Base-by-base conservation (phyloP, 768 basidiomycete genomes). In the Tulasnella sp. region DNA sequence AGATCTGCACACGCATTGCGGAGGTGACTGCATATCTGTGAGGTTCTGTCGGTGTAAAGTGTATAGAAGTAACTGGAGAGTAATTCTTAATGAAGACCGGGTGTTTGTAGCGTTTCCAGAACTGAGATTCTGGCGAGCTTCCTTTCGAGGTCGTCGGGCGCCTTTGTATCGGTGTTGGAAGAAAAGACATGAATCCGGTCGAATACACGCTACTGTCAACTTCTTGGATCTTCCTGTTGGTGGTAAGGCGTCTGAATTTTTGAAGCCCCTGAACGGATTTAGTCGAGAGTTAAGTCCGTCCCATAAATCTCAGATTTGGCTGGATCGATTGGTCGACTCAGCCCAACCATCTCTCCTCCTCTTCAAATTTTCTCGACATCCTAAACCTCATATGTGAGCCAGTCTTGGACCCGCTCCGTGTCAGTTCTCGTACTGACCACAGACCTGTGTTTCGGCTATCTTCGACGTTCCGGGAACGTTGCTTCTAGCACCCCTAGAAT, bases 21-120 rank as follows among this genome's bases (percentile, higher is more conserved):
- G 96, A 93, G 35, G 96, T 98, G 77, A 99, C 96, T 35, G 96
- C 97, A 87, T 96, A 98, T 82, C 93, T 88, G 83, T 99, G 95
- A 6, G 97, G 97, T 84, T 90, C 91, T 37, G 92, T 86, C 1
- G 90, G 90, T 1, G 94, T 90, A 84, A 99, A 99, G 83, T 98
- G 94, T 40, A 99, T 88, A 20, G 93, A 94, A 75, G 97, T 98
- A 81, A 99, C 91, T 20, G 96, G 95, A 0, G 95, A 95, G 83
- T 97, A 97, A 86, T 98, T 95, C 85, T 98, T 98, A 83, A 99
- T 89, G 84, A 99, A 99, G 0, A 98, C 93, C 4, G 94, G 94
- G 79, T 93, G 88, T 81, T 91, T 94, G 85, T 93, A 95, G 82
- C 92, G 91, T 70, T 94, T 89, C 94, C 94, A 96, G 84, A 93